phyloP scores from a whole-genome alignment of 139 green algal species.

The Chara braunii region DNA sequence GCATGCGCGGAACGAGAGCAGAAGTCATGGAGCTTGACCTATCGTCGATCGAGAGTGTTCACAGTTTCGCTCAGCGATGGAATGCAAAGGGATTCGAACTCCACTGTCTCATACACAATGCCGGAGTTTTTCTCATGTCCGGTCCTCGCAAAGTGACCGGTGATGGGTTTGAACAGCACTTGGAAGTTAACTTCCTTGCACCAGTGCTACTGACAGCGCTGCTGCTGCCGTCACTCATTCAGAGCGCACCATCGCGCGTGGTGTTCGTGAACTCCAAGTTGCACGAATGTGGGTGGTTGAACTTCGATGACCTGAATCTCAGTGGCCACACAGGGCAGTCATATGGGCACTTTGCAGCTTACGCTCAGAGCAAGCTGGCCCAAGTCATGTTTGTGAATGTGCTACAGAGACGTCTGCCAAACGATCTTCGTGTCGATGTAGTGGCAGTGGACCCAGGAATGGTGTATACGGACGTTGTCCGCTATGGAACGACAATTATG shows the following conservation, averaged over 20 bases:
- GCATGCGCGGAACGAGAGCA: background rate
- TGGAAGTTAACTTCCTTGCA: slow-evolving; percentile 28
- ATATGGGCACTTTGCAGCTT: slow-evolving; percentile 12
- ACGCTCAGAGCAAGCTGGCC: slow-evolving; percentile 37
- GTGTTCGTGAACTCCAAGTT: slow-evolving; percentile 37
- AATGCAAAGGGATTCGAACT: background rate
- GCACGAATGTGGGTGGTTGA: slow-evolving; percentile 21
- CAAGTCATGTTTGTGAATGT: slow-evolving; percentile 36
- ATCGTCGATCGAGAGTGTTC: slow-evolving; percentile 23
- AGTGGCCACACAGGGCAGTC: background rate
- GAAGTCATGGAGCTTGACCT: slow-evolving; percentile 40
- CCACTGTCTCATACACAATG: slow-evolving; percentile 38
- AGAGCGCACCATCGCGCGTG: background rate
- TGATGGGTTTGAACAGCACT: slow-evolving; percentile 26
- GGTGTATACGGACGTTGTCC: slow-evolving; percentile 35
- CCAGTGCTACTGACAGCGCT: slow-evolving; percentile 27
- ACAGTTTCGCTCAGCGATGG: slow-evolving; percentile 4
- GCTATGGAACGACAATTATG: too few relatives aligned
- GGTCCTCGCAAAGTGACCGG: slow-evolving; percentile 7
- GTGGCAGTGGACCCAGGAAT: slow-evolving; percentile 30
- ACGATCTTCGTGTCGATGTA: background rate
- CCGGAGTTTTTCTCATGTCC: slow-evolving; percentile 29
- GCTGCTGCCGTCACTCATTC: slow-evolving; percentile 21
- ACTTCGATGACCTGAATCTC: slow-evolving; percentile 31
- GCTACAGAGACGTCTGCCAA: slow-evolving; percentile 13